These are phyloP conservation scores for Gynostemma pentaphyllum DNA, from an alignment of 306 rosid genomes.

Conservation along the genomic window DNA sequence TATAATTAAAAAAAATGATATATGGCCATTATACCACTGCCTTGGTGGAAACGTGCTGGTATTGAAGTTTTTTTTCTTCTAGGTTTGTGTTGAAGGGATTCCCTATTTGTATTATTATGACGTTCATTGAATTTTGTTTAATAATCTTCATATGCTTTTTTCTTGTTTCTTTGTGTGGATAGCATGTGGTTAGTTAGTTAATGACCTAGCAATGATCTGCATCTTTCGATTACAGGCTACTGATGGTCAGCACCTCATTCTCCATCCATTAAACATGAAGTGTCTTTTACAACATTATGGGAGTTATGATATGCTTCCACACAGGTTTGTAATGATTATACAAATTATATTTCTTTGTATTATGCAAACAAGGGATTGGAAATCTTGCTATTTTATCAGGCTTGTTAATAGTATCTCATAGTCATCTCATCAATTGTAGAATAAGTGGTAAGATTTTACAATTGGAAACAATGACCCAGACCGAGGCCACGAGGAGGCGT, in stretches of 20 bases:
- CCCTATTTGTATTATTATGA: background rate
- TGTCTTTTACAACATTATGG: constrained; percentile 79
- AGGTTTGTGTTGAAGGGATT: background rate
- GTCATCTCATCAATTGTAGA: constrained; percentile 31
- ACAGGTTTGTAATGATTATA: constrained; percentile 37
- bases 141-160: background rate
- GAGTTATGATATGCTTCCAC: constrained; percentile 67
- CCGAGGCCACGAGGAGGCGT: constrained; percentile 84
- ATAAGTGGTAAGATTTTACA: constrained; percentile 74
- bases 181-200: background rate
- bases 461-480: constrained; percentile 68
- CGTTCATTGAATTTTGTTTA: background rate
- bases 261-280: constrained; percentile 85
- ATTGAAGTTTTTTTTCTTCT: background rate
- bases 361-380: background rate
- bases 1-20: too few relatives aligned
- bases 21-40: background rate
- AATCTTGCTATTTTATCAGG: background rate
- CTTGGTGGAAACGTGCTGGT: background rate
- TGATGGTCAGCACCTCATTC: constrained; percentile 95
- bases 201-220: constrained; percentile 12
- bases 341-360: background rate
- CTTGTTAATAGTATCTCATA: background rate
- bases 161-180: background rate
- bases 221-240: constrained; percentile 56